phyloP scores from a whole-genome alignment of 495 filamentous ascomycete genomes.

The Bathelium albidoporum region DNA sequence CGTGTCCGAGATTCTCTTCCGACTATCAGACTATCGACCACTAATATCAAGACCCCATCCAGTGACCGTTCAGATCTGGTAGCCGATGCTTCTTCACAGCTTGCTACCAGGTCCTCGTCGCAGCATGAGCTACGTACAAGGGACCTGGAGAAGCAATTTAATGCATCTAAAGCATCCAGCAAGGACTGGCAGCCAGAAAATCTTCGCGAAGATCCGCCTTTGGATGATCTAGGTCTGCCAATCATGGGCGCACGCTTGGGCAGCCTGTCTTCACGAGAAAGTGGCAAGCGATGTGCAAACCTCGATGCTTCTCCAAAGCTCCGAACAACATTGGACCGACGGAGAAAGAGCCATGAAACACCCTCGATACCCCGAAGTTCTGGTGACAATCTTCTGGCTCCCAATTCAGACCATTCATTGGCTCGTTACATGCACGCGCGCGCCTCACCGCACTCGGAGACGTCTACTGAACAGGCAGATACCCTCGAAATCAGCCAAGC shows the following conservation, averaged over 20 bases:
- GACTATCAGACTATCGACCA: neutral
- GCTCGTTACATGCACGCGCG: slow-evolving; percentile 40
- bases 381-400: neutral
- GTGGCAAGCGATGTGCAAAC: neutral
- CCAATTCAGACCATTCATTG: slow-evolving; percentile 14
- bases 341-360: slow-evolving; percentile 9
- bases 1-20: neutral
- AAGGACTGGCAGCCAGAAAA: neutral
- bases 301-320: neutral
- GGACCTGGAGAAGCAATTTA: neutral
- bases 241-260: neutral
- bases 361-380: neutral
- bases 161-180: neutral
- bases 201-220: neutral
- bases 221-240: neutral
- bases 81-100: neutral
- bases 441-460: slow-evolving; percentile 42
- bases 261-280: neutral
- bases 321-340: slow-evolving; percentile 2
- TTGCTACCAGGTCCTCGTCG: neutral
- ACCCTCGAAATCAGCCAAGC: slow-evolving; percentile 64
- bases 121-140: neutral
- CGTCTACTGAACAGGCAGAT: slow-evolving; percentile 47
- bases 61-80: neutral
- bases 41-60: neutral